Base-by-base conservation (phyloP, 345 rosid genomes). In the Psidium guajava region DNA sequence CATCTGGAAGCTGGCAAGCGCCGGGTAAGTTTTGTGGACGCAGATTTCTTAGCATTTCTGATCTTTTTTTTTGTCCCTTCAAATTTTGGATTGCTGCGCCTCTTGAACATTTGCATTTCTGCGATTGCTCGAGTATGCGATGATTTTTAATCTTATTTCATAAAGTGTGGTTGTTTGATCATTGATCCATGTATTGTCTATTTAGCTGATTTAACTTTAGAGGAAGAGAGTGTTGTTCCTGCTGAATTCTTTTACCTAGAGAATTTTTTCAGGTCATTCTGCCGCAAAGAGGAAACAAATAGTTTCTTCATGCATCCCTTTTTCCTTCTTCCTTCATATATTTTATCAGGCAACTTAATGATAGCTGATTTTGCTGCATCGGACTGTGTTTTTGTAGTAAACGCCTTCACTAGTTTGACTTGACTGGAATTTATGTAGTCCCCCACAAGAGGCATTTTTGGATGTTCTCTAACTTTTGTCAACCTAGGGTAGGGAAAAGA, bases 1-100 rank as follows among this genome's bases (percentile, higher is more conserved):
- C 98, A 90, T 91, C 92, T 95, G 85, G 94, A 95, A 87, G 99
- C 99, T 87, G 99, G 99, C 84, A 95, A 96, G 81, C 95, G 98
- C 54, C 94, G 95, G 99, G 99, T 96, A 89, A 50, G 82, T 87
- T 61, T 6, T 58, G 32, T 12, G 77, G 24, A 2, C 75, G 44
- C 44, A 11, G 44, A 69, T 11, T 24, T 86, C 82, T 53, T 5
- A 57, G 82, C 20, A 21, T 53, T n/a, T 57, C 58, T 6, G 40
- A 56, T 5, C 28, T 6, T 75, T 5, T 49, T 12, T 22, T 82
- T n/a, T n/a, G n/a, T n/a, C n/a, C n/a, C n/a, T n/a, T 18, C 42
- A 20, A 6, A 50, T 59, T 47, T 56, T n/a, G 15, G 61, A 52
- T 20, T 6, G 53, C 80, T 59, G 42, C 51, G 44, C 27, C 80